Percentiles rank a stretch among this genome's conserved stretches.
phyloP scores from a whole-genome alignment of 805 yeast species.

The Hanseniaspora pseudoguilliermondii region DNA sequence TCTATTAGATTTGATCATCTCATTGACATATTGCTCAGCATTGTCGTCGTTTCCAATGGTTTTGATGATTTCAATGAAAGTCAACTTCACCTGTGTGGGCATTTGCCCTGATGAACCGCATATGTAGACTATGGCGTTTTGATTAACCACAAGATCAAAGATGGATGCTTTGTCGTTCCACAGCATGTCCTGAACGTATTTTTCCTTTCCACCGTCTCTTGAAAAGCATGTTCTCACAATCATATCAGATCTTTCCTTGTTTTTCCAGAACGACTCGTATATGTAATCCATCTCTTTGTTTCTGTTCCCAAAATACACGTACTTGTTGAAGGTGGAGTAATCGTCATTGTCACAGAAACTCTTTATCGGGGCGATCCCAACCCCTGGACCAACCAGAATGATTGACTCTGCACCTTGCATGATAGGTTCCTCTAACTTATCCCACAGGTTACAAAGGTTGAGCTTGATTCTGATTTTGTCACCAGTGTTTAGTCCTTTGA shows the following conservation, averaged over 20 bases:
- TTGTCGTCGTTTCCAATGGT: constrained; percentile 31
- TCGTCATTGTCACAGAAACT: constrained; percentile 43
- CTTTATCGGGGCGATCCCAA: constrained; percentile 91
- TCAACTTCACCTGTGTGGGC: constrained; percentile 82
- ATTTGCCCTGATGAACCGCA: constrained; percentile 92
- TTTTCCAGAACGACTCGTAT: constrained; percentile 21
- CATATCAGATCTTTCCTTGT: neutral
- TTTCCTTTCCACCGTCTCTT: constrained; percentile 30
- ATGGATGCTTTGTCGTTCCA: constrained; percentile 39
- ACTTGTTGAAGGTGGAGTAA: constrained; percentile 17
- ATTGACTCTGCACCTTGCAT: constrained; percentile 21
- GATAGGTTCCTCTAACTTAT: constrained; percentile 29
- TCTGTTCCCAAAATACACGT: constrained; percentile 66
- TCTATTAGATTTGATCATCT: constrained; percentile 50
- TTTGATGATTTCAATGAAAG: constrained; percentile 50
- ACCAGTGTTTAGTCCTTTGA: constrained; percentile 37
- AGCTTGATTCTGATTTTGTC: constrained; percentile 37
- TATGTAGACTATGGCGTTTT: constrained; percentile 54
- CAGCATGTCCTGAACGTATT: constrained; percentile 69
- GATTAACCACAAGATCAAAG: constrained; percentile 39
- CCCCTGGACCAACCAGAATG: constrained; percentile 80
- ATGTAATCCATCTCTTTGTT: constrained; percentile 45
- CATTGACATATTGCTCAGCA: constrained; percentile 39
- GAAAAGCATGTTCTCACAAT: constrained; percentile 32
- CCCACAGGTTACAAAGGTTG: constrained; percentile 29